A percentile compares a stretch with the other conserved stretches of the same genome.
These are phyloP conservation scores for Cylindricascospora bacillispora DNA, from an alignment of 1,139 yeast genomes.

Conservation along the genomic window DNA sequence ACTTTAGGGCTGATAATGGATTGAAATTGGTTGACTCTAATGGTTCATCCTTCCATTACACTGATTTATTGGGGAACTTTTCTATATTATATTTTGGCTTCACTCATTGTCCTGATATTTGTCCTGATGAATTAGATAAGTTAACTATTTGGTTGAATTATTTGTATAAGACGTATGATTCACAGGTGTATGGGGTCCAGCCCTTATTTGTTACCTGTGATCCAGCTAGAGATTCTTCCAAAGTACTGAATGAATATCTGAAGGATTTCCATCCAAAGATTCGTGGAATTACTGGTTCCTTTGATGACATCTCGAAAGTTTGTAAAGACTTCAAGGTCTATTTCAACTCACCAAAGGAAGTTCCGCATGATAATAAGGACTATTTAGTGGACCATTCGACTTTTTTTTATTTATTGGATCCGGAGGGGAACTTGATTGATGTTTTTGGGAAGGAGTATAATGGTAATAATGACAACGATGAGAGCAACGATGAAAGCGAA, in stretches of 20 bases:
- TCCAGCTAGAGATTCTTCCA: constrained; percentile 87
- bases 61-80: constrained; percentile 65
- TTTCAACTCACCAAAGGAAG: constrained; percentile 65
- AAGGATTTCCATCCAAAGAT: constrained; percentile 81
- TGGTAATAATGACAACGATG: too few relatives aligned
- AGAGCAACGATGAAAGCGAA: constrained; percentile 76
- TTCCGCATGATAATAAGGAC: constrained; percentile 61
- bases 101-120: constrained; percentile 94
- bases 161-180: constrained; percentile 28
- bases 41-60: constrained; percentile 61
- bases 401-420: constrained; percentile 91
- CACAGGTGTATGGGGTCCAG: constrained; percentile 39
- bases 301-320: constrained; percentile 66
- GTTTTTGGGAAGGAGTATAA: constrained; percentile 90
- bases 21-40: constrained; percentile 59
- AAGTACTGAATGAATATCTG: constrained; percentile 63
- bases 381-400: constrained; percentile 94
- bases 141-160: constrained; percentile 65
- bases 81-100: constrained; percentile 84
- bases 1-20: too few relatives aligned
- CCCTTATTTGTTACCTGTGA: constrained; percentile 93
- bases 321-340: constrained; percentile 88
- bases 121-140: constrained; percentile 95
- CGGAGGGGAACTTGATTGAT: constrained; percentile 89
- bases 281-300: constrained; percentile 82